Evolutionary conservation across 805 yeast genomes (phyloP).

Genomic region (Ogataea siamensis): DNA sequence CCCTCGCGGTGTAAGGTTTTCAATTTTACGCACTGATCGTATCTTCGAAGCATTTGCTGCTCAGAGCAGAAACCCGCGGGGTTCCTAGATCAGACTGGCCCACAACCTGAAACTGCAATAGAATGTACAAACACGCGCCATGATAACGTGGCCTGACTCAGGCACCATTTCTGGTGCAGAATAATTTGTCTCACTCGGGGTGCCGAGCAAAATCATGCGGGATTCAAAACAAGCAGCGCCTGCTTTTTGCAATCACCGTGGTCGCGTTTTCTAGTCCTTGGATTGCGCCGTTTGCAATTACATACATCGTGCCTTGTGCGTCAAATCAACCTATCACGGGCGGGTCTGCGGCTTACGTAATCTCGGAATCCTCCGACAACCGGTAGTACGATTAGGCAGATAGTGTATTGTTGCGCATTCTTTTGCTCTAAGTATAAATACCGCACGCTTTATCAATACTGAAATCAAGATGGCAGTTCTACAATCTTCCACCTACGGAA

Average conservation of each 20-base stretch:
- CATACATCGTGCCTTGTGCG: background rate
- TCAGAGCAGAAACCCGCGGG: background rate
- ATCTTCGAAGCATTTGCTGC: background rate
- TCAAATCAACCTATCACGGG: background rate
- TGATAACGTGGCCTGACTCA: slow-evolving; percentile 1
- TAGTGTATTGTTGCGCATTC: slow-evolving; percentile 2
- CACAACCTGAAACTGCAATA: background rate
- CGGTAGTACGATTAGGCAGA: background rate
- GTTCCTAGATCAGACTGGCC: background rate
- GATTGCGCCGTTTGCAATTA: too few relatives aligned
- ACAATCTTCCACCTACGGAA: slow-evolving; percentile 73
- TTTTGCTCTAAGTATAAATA: slow-evolving; percentile 4
- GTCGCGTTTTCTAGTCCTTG: too few relatives aligned
- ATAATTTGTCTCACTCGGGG: background rate
- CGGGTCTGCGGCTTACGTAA: background rate
- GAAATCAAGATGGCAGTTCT: slow-evolving; percentile 27
- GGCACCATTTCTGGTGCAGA: background rate
- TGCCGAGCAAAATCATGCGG: background rate
- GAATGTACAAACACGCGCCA: background rate
- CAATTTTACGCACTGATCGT: background rate
- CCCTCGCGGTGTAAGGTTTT: slow-evolving; percentile 10
- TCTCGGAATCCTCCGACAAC: slow-evolving; percentile 10
- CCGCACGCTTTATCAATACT: slow-evolving; percentile 4
- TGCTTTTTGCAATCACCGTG: too few relatives aligned
- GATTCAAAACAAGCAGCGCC: too few relatives aligned